phyloP scores from a whole-genome alignment of 441 rosid species.

The Populus hybrid region DNA sequence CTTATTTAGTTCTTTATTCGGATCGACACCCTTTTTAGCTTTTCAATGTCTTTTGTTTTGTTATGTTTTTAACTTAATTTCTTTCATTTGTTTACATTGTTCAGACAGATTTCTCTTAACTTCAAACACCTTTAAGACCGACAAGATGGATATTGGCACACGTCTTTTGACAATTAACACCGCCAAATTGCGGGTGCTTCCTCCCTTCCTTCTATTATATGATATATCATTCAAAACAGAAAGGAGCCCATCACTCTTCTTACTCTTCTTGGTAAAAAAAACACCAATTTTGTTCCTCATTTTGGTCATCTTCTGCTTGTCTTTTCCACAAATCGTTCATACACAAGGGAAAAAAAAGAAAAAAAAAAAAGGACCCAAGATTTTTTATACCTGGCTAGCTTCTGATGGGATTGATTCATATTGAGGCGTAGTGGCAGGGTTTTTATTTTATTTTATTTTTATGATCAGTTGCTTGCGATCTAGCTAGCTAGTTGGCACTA shows the following conservation, averaged over 20 bases:
- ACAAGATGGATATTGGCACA: slow-evolving; percentile 13
- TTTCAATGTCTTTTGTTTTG: background rate
- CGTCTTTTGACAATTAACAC: slow-evolving; percentile 8
- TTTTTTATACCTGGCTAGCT: slow-evolving; percentile 2
- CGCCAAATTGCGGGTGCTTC: background rate
- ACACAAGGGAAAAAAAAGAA: too few relatives aligned
- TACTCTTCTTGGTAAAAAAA: slow-evolving; percentile 6
- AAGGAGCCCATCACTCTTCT: slow-evolving; percentile 14
- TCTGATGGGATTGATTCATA: slow-evolving; percentile 3
- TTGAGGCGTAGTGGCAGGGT: background rate
- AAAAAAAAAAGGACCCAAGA: slow-evolving; percentile 12
- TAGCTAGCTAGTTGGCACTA: slow-evolving; percentile 12
- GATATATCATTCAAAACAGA: background rate
- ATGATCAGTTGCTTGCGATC: background rate
- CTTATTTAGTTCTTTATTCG: too few relatives aligned
- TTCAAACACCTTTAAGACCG: slow-evolving; percentile 27
- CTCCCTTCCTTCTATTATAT: too few relatives aligned
- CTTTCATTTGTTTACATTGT: background rate
- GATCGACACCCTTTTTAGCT: background rate
- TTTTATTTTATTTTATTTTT: too few relatives aligned
- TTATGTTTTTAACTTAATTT: background rate
- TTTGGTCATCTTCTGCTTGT: slow-evolving; percentile 5
- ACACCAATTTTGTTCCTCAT: background rate
- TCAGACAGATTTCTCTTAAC: slow-evolving; percentile 26
- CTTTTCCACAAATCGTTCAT: background rate